Percentiles rank a stretch among this genome's conserved stretches.
phyloP scores from a whole-genome alignment of 2,329 filamentous ascomycete species.

The Myriangium duriaei region DNA sequence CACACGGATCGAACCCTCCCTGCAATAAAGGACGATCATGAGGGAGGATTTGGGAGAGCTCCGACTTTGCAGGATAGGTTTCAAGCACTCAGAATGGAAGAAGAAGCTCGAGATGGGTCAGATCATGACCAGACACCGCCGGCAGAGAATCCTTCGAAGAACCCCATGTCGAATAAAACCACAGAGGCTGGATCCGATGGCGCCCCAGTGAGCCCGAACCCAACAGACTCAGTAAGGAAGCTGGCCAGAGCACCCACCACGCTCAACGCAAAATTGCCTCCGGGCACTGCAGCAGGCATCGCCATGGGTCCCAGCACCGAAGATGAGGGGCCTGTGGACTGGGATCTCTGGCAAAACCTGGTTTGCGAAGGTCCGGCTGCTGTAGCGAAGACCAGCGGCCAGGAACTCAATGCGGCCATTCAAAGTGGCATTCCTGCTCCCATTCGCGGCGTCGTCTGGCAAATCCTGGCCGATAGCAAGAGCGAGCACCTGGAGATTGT shows the following conservation, averaged over 20 bases:
- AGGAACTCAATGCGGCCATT: conserved; percentile 83
- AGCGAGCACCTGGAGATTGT: conserved; percentile 76
- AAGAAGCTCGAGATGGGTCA: conserved; percentile 40
- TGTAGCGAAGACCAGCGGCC: conserved; percentile 73
- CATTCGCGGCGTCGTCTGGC: conserved; percentile 97
- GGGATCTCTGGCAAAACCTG: conserved; percentile 94
- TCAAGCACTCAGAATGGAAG: conserved; percentile 61
- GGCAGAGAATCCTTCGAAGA: conserved; percentile 16
- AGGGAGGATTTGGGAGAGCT: conserved; percentile 25
- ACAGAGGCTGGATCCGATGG: conserved; percentile 8
- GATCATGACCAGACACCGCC: conserved; percentile 32
- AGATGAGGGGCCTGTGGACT: conserved; percentile 71
- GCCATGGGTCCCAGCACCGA: conserved; percentile 58
- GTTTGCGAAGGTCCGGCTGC: conserved; percentile 89
- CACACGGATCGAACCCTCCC: conserved; percentile 70
- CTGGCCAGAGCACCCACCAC: conserved; percentile 17
- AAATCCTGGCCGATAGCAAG: conserved; percentile 90
- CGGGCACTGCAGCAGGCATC: conserved; percentile 74
- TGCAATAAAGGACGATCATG: conserved; percentile 56
- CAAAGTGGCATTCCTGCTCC: conserved; percentile 87
- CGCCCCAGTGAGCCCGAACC: conserved; percentile 12
- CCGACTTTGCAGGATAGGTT: conserved; percentile 63
- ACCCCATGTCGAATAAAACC: conserved; percentile 1
- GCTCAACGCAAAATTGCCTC: conserved; percentile 60
- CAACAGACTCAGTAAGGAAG: conserved; percentile 14